Base-by-base conservation (phyloP, 768 basidiomycete genomes). In the Trametes coccinea region DNA sequence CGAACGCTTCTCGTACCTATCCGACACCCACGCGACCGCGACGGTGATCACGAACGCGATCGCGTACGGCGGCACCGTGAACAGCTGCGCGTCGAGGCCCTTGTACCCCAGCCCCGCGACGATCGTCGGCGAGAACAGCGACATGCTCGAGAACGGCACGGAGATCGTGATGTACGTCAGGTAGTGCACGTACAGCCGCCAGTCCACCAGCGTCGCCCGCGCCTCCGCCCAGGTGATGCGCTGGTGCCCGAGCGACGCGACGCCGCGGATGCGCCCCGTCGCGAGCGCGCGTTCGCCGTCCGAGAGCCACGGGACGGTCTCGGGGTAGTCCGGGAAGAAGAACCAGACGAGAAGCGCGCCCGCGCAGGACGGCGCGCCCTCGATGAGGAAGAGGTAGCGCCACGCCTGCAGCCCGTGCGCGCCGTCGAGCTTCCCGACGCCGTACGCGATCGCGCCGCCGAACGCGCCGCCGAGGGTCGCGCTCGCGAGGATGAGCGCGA, bases 41-140 rank as follows among this genome's bases (percentile, higher is more conserved):
- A 68, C 61, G 0, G 69, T 70, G 33, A 68, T 61, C 14, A 64
- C 74, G 51, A 68, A 77, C 17, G 70, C 76, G 8, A 73, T 73
- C 4, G 78, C 75, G 34, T 74, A 78, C 9, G 79, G 78, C 4
- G 77, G 79, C 2, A 88, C 87, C 13, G 82, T 85, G 79, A 86
- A 83, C 2, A 89, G 76, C 67, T 89, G 86, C 10, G 84, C 82
- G 27, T 75, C 71, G 34, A 81, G 76, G 0, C 80, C 78, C 2
- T 78, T 78, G 69, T 81, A 87, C 17, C 87, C 87, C 2, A 89
- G 78, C 16, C 78, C 76, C 33, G 82, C 76, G 5, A 92, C 83
- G 71, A 93, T 89, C 3, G 87, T 86, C 5, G 90, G 90, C 7
- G 84, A 76, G 73, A 93, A 92, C 66, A 89, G 84, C 49, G 55